Base-by-base conservation (phyloP, 345 rosid genomes). In the Eucalyptus marginata region DNA sequence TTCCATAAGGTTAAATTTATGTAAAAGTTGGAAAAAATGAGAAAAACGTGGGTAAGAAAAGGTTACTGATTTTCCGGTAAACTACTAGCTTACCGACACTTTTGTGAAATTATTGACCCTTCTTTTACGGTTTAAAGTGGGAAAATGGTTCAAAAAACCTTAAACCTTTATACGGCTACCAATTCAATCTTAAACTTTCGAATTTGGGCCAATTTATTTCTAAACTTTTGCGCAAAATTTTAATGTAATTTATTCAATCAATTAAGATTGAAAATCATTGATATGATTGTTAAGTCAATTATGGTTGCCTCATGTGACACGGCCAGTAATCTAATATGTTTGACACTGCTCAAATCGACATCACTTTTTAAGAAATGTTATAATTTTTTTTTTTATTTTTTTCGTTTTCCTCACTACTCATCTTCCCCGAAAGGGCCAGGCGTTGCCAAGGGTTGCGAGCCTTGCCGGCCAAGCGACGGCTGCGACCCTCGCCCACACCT, bases 271-370 rank as follows among this genome's bases (percentile, higher is more conserved):
- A 27, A 59, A 25, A 29, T 62, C 11, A 13, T 29, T 59, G 4
- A 27, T 27, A 8, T 62, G 33, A 7, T 62, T 33, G 16, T 62
- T 2, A 10, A 62, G 2, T 62, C 1, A 62, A 29, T 13, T 0
- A 29, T 13, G 0, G 0, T 62, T 3, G 4, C 2, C 8, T 29
- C 29, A 29, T 0, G 33, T 29, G 33, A 29, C 17, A 62, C 1
- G 2, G 16, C 31, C 0, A 0, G 0, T 62, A 13, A 29, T 62
- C 68, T 62, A 27, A 29, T 8, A 27, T 27, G 4, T 62, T 29
- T 13, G 0, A 29, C 8, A 1, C 1, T 29, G 14, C 4, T 62
- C 33, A 62, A 29, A 29, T 5, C 4, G 17, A 29, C 2, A 3
- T 11, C 4, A 13, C n/a, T 1, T 62, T 62, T 27, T 29, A 62